Base-by-base conservation (phyloP, 306 rosid genomes). In the Malus sylvestris region DNA sequence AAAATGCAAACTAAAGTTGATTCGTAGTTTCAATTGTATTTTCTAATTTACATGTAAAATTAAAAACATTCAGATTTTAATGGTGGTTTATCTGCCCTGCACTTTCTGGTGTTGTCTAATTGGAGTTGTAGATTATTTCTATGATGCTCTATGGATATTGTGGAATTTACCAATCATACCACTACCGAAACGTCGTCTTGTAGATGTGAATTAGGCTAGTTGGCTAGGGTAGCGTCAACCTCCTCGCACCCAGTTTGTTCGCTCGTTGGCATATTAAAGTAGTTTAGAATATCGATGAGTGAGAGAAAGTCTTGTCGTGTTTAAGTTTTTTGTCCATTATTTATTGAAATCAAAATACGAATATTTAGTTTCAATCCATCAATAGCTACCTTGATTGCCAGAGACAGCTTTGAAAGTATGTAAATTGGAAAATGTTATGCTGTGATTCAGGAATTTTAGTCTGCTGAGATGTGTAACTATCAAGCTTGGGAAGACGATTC, bases 401-500 rank as follows among this genome's bases (percentile, higher is more conserved):
- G 8, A 4, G 29, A 60, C 18, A 12, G 35, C 35, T 60, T 32
- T 64, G 45, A 64, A 27, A 64, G 68, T 64, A 15, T 23, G 44
- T 19, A 23, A 52, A 42, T 69, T 10, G 27, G 65, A 49, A 52
- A 27, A 23, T 18, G 22, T 51, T 45, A 40, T 4, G 23, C n/a
- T 29, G 22, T 19, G n/a, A 9, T 65, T 14, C 77, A 51, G 60
- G 73, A 45, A 14, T 15, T 67, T 40, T 51, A 15, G 12, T 49
- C 53, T 16, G 70, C 16, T 72, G 49, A 42, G 44, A 79, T 79
- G 82, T 79, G 82, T 72, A 64, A 32, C 33, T 66, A 64, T 71
- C 78, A 72, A 65, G 32, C 73, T 11, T 72, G 78, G 78, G 78
- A 79, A 72, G 72, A 64, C 27, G 73, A 67, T 27, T 35, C 77